A percentile compares a stretch with the other conserved stretches of the same genome.
Conservation (phyloP, 129 eudicot species). For the Rutidosis leptorrhynchoides region DNA sequence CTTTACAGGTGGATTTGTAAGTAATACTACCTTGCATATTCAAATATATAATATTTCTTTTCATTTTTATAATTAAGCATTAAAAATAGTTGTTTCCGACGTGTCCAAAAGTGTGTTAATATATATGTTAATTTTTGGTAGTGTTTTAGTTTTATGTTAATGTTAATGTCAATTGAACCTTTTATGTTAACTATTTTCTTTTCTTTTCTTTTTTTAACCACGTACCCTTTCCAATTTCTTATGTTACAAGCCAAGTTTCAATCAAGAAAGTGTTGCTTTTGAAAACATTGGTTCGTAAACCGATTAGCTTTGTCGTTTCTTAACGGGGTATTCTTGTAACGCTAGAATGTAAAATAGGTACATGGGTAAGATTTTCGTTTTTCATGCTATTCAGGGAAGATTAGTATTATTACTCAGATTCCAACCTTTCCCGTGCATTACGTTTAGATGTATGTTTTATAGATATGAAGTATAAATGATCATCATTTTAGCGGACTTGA, state of each 20-base stretch:
- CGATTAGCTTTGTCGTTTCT: neutral
- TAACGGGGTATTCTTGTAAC: neutral
- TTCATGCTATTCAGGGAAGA: too few species aligned
- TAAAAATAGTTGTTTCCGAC: constrained; percentile 11
- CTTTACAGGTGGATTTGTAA: too few species aligned
- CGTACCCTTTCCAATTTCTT: constrained; percentile 8
- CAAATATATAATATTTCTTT: constrained; percentile 7
- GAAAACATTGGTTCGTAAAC: neutral
- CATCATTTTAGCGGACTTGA: neutral
- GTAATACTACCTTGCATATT: too few species aligned
- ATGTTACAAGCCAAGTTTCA: neutral
- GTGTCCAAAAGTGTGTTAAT: constrained; percentile 16
- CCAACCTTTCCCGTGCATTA: too few species aligned
- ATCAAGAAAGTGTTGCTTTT: neutral
- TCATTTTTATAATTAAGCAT: neutral
- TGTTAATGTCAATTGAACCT: neutral
- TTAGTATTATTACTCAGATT: too few species aligned
- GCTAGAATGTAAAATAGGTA: too few species aligned
- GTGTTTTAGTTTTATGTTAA: neutral
- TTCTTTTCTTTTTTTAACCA: neutral
- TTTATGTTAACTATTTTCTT: constrained; percentile 3
- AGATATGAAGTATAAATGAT: too few species aligned
- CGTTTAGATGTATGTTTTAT: neutral
- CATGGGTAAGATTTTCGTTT: too few species aligned
- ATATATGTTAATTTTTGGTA: constrained; percentile 10